Percentiles rank a stretch among this genome's conserved stretches.
Conservation (phyloP, 2,329 filamentous ascomycete species). For the Mollisia scopiformis region DNA sequence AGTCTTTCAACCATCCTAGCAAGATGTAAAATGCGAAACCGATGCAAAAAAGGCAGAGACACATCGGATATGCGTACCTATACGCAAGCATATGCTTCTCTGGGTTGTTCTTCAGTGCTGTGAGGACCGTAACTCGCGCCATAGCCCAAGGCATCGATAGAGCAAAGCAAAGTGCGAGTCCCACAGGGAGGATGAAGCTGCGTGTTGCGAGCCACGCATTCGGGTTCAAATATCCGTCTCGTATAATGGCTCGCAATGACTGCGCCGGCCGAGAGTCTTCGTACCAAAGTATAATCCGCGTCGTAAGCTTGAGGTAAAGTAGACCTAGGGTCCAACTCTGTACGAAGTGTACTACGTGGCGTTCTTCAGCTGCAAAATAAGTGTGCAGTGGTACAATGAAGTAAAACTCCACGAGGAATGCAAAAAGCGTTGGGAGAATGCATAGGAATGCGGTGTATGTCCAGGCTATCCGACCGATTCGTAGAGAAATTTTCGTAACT, state of each 20-base stretch:
- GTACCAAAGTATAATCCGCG: conserved; percentile 69
- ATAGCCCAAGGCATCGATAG: conserved; percentile 66
- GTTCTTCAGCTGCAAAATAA: conserved; percentile 39
- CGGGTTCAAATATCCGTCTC: conserved; percentile 77
- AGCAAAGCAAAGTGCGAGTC: conserved; percentile 62
- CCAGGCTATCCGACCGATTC: conserved; percentile 61
- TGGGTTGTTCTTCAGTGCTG: conserved; percentile 30
- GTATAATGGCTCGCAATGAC: conserved; percentile 74
- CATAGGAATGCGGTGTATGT: conserved; percentile 74
- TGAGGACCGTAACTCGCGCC: conserved; percentile 54
- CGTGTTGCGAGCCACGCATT: conserved; percentile 80
- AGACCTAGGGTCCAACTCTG: conserved; percentile 95
- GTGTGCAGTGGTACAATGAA: conserved; percentile 73
- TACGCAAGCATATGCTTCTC: conserved; percentile 45
- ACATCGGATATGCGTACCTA: conserved; percentile 74
- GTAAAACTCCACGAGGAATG: conserved; percentile 84
- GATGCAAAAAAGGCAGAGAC: conserved; percentile 39
- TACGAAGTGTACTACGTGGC: conserved; percentile 81
- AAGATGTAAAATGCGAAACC: conserved; percentile 56
- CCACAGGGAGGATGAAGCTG: conserved; percentile 79
- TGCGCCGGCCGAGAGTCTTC: conserved; percentile 71
- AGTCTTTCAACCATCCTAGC: conserved; percentile 67
- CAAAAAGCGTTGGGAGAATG: conserved; percentile 80
- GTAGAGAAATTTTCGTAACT: conserved; percentile 16
- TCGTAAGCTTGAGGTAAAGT: conserved; percentile 82